These are phyloP conservation scores for Nannizziopsis arthrosporioides DNA, from an alignment of 2,329 filamentous ascomycete genomes.

Conservation along the genomic window DNA sequence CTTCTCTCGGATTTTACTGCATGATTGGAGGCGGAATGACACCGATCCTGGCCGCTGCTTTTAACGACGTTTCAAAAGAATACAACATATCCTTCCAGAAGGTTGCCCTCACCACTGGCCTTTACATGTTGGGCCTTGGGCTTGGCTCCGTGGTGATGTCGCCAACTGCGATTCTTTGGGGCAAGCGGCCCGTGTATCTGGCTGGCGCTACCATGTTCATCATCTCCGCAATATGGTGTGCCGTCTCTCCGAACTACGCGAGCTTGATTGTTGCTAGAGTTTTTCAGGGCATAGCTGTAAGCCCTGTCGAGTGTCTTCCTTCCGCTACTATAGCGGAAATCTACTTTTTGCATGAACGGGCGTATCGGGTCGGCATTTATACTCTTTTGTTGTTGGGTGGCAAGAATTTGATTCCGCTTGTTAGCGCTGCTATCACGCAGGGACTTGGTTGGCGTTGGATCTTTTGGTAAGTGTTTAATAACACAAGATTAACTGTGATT, in stretches of 20 bases:
- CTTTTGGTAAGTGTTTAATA: constrained; percentile 53
- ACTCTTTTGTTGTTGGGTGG: constrained; percentile 77
- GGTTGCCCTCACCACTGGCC: constrained; percentile 75
- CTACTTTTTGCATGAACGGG: constrained; percentile 87
- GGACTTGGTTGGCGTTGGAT: constrained; percentile 76
- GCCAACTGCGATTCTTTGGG: constrained; percentile 80
- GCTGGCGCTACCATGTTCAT: constrained; percentile 66
- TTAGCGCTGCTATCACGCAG: constrained; percentile 75
- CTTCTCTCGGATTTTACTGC: constrained; percentile 82
- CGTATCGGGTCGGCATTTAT: constrained; percentile 87
- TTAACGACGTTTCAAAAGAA: constrained; percentile 61
- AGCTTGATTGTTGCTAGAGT: constrained; percentile 73
- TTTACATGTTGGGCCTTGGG: constrained; percentile 90
- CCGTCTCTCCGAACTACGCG: constrained; percentile 64
- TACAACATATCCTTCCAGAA: constrained; percentile 56
- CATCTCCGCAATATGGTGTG: constrained; percentile 69
- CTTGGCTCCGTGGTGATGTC: constrained; percentile 73
- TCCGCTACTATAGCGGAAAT: constrained; percentile 93
- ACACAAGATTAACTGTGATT: not conserved
- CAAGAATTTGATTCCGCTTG: constrained; percentile 79
- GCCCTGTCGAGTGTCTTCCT: constrained; percentile 81
- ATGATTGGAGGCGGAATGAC: constrained; percentile 91
- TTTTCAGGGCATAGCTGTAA: constrained; percentile 77
- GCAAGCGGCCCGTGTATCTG: constrained; percentile 85
- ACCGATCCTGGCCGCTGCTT: constrained; percentile 77